A percentile compares a stretch with the other conserved stretches of the same genome.
phyloP scores from a whole-genome alignment of 129 eudicot genomes.

The Solidago caesia region DNA sequence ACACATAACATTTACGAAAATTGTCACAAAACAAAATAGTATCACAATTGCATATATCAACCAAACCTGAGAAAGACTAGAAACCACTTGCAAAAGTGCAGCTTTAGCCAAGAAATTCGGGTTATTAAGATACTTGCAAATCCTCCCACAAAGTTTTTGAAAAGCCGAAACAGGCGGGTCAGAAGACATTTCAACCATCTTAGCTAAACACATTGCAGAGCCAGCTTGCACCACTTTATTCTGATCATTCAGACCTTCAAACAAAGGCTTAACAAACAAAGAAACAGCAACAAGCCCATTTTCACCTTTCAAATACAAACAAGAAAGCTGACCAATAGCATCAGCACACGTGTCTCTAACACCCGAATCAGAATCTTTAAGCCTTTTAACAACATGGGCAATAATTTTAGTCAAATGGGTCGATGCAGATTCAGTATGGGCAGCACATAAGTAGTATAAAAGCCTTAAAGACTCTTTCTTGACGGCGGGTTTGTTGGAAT shows the following conservation, averaged over 20 bases:
- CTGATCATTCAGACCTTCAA: slow-evolving; percentile 86
- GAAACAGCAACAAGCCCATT: slow-evolving; percentile 46
- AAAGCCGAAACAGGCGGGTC: slow-evolving; percentile 66
- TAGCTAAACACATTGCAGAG: slow-evolving; percentile 81
- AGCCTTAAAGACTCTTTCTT: slow-evolving; percentile 81
- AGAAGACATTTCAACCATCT: slow-evolving; percentile 73
- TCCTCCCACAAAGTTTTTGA: slow-evolving; percentile 42
- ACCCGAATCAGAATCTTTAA: slow-evolving; percentile 81
- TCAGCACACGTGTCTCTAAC: slow-evolving; percentile 81
- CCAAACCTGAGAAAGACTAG: slow-evolving; percentile 40
- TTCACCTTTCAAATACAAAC: slow-evolving; percentile 60
- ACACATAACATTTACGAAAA: neutral
- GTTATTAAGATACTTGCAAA: slow-evolving; percentile 44
- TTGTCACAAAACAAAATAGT: neutral
- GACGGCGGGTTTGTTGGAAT: slow-evolving; percentile 59
- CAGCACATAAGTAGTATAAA: slow-evolving; percentile 52
- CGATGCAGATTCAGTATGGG: slow-evolving; percentile 68
- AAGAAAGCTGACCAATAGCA: slow-evolving; percentile 69
- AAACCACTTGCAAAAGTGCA: slow-evolving; percentile 44
- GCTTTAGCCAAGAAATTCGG: slow-evolving; percentile 41
- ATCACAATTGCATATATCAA: neutral
- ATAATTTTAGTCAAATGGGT: slow-evolving; percentile 78
- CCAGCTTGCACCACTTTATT: slow-evolving; percentile 82
- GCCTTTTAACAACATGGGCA: slow-evolving; percentile 68
- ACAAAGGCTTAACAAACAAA: slow-evolving; percentile 83